Percentiles rank a stretch among this genome's conserved stretches.
Conservation (phyloP, 305 asterid genomes). For the Fraxinus ornus region DNA sequence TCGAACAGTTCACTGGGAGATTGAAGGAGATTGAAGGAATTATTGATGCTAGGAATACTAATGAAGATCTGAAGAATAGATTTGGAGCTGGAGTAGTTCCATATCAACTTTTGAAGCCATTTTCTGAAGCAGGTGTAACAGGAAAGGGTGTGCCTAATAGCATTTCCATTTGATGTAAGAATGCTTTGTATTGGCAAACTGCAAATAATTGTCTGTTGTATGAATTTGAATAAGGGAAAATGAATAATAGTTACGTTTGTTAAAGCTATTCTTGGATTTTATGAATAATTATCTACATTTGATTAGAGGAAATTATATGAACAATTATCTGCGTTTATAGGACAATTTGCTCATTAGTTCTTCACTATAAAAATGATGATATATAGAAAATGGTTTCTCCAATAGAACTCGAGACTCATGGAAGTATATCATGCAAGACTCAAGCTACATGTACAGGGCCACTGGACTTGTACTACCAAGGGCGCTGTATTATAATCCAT, state of each 20-base stretch:
- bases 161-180: slow-evolving; percentile 53
- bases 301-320: background rate
- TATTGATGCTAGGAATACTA: slow-evolving; percentile 53
- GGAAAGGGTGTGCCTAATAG: slow-evolving; percentile 77
- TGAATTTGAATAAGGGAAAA: background rate
- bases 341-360: too few species aligned
- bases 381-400: background rate
- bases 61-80: slow-evolving; percentile 38
- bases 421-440: too few species aligned
- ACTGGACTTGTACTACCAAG: too few species aligned
- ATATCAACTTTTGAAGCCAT: slow-evolving; percentile 60
- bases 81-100: slow-evolving; percentile 60
- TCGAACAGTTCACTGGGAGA: slow-evolving; percentile 42
- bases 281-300: background rate
- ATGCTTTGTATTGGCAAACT: background rate
- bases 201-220: background rate
- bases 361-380: background rate
- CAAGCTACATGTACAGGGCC: too few species aligned
- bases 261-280: background rate
- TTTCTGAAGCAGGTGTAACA: slow-evolving; percentile 65
- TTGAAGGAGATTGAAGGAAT: slow-evolving; percentile 67
- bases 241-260: background rate
- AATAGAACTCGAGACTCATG: background rate
- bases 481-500: too few species aligned
- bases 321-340: background rate